Evolutionary conservation across 768 basidiomycete genomes (phyloP).

Genomic region (Tulasnella sp.): DNA sequence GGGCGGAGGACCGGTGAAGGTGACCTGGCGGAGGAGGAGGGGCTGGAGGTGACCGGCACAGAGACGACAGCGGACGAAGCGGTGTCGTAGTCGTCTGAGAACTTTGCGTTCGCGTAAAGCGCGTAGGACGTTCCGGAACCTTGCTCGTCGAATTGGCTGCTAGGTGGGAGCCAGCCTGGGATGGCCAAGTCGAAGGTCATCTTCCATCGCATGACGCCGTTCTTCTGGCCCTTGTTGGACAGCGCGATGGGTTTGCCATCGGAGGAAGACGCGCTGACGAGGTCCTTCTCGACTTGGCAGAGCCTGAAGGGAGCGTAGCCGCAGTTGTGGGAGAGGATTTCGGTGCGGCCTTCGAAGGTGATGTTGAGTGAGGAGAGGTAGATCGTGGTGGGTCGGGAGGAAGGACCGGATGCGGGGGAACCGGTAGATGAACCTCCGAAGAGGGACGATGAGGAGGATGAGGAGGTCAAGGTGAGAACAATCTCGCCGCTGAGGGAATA

Average conservation of each 20-base stretch:
- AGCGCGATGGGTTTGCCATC: slow-evolving; percentile 43
- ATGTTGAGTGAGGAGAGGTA: slow-evolving; percentile 59
- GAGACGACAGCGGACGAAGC: slow-evolving; percentile 19
- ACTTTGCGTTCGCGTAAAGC: slow-evolving; percentile 56
- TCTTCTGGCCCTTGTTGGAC: slow-evolving; percentile 37
- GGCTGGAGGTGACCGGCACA: background rate
- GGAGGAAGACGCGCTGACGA: slow-evolving; percentile 29
- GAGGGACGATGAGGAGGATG: slow-evolving; percentile 29
- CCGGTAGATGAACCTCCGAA: slow-evolving; percentile 36
- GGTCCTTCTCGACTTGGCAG: slow-evolving; percentile 51
- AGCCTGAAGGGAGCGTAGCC: slow-evolving; percentile 63
- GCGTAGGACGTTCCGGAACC: slow-evolving; percentile 49
- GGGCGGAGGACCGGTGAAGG: background rate
- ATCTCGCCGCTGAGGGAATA: slow-evolving; percentile 85
- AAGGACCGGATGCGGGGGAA: slow-evolving; percentile 18
- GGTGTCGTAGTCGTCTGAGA: slow-evolving; percentile 35
- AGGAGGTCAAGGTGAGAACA: slow-evolving; percentile 47
- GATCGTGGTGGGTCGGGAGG: slow-evolving; percentile 6
- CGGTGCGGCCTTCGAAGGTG: slow-evolving; percentile 79
- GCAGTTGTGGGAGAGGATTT: slow-evolving; percentile 49
- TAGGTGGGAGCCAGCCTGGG: slow-evolving; percentile 79
- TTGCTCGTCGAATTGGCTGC: slow-evolving; percentile 18
- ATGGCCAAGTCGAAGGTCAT: slow-evolving; percentile 69
- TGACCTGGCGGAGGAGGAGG: background rate
- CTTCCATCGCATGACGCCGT: slow-evolving; percentile 50